Base-by-base conservation (phyloP, 1,284 basidiomycete genomes). In the Rhodotorula sp. region DNA sequence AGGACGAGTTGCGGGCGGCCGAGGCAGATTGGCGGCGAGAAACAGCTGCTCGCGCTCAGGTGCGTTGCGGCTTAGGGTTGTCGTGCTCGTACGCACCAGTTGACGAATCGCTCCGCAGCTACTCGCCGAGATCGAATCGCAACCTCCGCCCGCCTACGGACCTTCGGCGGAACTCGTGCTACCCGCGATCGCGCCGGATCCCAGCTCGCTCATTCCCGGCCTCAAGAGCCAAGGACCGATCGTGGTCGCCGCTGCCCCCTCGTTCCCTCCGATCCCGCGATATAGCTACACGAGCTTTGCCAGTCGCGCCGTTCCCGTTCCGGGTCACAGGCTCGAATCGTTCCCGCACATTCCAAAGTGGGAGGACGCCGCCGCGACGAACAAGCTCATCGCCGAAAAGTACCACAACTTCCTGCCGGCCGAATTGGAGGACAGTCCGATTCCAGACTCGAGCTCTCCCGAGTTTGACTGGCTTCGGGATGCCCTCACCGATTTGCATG, bases 1-100 rank as follows among this genome's bases (percentile, higher is more conserved):
- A 50, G 63, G 16, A 10, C 21, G 63, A 64, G 43, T 19, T 64
- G 47, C 34, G 34, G 16, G 21, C 19, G 16, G 18, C 15, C 47
- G 63, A 64, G 50, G 31, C 3, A n/a, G 50, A 62, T n/a, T 62
- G 61, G 61, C 19, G 61, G 50, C n/a, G 23, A 1, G 61, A 62
- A 26, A 19, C 34, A 8, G 61, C 38, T 5, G 61, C 52, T 50
- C 61, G 50, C n/a, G 34, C 34, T 4, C 7, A 49, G 23, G 55
- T 49, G 31, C 55, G 28, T 57, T 12, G 21, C n/a, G 16, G 28
- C 28, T 28, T 19, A 38, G n/a, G 19, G 48, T 34, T n/a, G n/a
- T n/a, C 3, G 26, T 15, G 15, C n/a, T n/a, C 5, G 54, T 26
- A 16, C 15, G 5, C 26, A 31, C 54, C 26, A 18, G 1, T 7